Percentiles rank a stretch among this genome's conserved stretches.
Conservation (phyloP, 2,329 filamentous ascomycete genomes). For the Tolypocladium endophyticum region DNA sequence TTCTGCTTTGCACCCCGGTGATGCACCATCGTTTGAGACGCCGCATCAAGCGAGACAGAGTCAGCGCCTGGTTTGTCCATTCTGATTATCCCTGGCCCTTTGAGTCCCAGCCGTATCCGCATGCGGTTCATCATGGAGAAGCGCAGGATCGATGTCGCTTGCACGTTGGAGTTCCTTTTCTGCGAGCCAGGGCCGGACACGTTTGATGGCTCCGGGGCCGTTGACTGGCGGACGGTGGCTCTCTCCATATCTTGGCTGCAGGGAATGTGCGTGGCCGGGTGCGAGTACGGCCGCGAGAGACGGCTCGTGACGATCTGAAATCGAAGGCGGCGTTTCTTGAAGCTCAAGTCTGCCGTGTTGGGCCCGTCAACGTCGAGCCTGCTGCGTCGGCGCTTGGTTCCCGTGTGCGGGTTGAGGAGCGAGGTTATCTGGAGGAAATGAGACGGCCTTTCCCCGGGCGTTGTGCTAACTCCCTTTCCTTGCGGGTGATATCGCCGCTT, state of each 20-base stretch:
- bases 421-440: conserved; percentile 3
- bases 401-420: conserved; percentile 7
- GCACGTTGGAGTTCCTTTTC: conserved; percentile 29
- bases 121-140: conserved; percentile 56
- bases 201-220: conserved; percentile 12
- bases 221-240: conserved; percentile 26
- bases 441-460: background rate
- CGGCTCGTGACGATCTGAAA: conserved; percentile 57
- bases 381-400: conserved; percentile 39
- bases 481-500: background rate
- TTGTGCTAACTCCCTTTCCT: background rate
- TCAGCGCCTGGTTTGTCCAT: background rate
- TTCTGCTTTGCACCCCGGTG: background rate
- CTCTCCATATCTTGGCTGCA: conserved; percentile 29
- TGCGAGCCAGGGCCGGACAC: conserved; percentile 18
- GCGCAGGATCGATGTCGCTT: conserved; percentile 45
- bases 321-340: conserved; percentile 59
- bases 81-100: background rate
- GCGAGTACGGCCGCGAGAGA: conserved; percentile 58
- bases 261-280: conserved; percentile 59
- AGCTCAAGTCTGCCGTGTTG: conserved; percentile 35
- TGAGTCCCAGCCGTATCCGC: conserved; percentile 29
- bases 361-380: conserved; percentile 49
- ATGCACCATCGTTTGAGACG: background rate
- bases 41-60: background rate